These are phyloP conservation scores for Lepiota brunneoincarnata DNA, from an alignment of 768 basidiomycete species.

Conservation along the genomic window DNA sequence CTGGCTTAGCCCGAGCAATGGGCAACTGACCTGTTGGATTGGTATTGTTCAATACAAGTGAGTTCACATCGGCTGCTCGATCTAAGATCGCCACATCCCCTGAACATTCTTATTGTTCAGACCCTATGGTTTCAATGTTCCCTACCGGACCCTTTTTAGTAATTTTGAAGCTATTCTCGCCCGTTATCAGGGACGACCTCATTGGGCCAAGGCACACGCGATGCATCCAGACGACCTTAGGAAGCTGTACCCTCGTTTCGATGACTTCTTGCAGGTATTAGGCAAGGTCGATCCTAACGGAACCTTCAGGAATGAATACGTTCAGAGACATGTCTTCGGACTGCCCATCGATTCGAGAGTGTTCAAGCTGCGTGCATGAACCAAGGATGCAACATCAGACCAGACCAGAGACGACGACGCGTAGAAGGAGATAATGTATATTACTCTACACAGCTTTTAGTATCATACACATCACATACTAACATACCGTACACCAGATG, in stretches of 20 bases:
- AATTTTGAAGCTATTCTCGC: constrained; percentile 72
- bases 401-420: no score
- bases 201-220: constrained; percentile 94
- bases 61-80: constrained; percentile 24
- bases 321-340: constrained; percentile 84
- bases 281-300: constrained; percentile 70
- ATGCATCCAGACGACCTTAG: constrained; percentile 64
- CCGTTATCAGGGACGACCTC: constrained; percentile 77
- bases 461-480: constrained; percentile 5
- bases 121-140: constrained; percentile 81
- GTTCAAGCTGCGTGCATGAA: constrained; percentile 32
- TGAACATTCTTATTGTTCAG: constrained; percentile 36
- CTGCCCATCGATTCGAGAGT: constrained; percentile 39
- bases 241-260: constrained; percentile 76
- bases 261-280: constrained; percentile 69
- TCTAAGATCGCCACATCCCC: neutral
- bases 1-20: constrained; percentile 89
- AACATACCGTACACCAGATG: neutral
- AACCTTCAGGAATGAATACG: constrained; percentile 85
- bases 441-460: neutral
- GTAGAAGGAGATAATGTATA: constrained; percentile 3
- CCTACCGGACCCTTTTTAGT: constrained; percentile 76
- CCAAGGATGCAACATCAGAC: neutral
- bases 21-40: constrained; percentile 84
- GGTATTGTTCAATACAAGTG: constrained; percentile 98